A percentile compares a stretch with the other conserved stretches of the same genome.
Evolutionary conservation across 768 basidiomycete species (phyloP).

Genomic region (Naganishia antarctica): DNA sequence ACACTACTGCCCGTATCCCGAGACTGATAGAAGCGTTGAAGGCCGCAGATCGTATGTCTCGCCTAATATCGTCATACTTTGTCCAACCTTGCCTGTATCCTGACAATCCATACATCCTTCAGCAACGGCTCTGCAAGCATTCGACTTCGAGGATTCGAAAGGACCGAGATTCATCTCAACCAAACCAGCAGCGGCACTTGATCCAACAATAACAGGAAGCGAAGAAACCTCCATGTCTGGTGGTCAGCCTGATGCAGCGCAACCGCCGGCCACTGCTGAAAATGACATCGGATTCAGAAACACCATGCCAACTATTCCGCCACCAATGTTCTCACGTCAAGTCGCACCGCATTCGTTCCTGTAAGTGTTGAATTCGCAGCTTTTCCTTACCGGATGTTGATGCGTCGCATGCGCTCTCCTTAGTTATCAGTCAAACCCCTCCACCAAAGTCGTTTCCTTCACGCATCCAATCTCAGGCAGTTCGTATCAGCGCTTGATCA

Average conservation of each 20-base stretch:
- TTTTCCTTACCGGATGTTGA: background rate
- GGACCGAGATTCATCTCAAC: background rate
- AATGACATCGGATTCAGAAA: background rate
- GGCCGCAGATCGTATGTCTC: slow-evolving; percentile 67
- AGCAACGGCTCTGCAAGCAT: slow-evolving; percentile 74
- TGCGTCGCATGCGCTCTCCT: background rate
- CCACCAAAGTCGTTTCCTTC: slow-evolving; percentile 64
- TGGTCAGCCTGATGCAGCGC: background rate
- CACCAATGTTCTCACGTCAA: slow-evolving; percentile 82
- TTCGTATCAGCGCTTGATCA: slow-evolving; percentile 76
- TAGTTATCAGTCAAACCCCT: slow-evolving; percentile 73
- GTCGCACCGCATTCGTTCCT: slow-evolving; percentile 68
- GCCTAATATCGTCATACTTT: background rate
- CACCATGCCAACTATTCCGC: slow-evolving; percentile 57
- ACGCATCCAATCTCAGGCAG: slow-evolving; percentile 72
- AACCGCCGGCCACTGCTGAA: background rate
- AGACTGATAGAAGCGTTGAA: slow-evolving; percentile 69
- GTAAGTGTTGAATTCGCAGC: background rate
- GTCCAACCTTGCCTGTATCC: background rate
- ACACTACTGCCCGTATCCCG: slow-evolving; percentile 64
- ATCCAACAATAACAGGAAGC: background rate
- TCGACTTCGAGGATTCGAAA: slow-evolving; percentile 53
- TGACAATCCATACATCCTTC: background rate
- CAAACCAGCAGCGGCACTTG: background rate
- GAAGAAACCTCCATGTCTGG: background rate